Conservation (phyloP, 169 alveolate species). For the Perkinsus chesapeaki region DNA sequence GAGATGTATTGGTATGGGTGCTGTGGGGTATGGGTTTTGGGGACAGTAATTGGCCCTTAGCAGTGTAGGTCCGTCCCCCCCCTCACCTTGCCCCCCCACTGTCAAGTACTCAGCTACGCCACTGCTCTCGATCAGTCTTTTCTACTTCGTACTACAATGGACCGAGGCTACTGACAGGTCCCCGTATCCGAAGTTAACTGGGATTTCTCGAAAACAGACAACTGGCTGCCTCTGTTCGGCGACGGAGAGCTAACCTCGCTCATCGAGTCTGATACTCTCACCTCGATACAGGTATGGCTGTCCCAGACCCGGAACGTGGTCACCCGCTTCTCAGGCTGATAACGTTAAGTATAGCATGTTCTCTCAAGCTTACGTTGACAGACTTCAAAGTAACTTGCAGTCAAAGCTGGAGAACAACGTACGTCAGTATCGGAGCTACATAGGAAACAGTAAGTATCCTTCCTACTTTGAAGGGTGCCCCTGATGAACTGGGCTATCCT, state of each 20-base stretch:
- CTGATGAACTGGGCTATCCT: too few relatives aligned
- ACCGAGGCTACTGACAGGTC: not conserved
- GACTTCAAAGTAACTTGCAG: not conserved
- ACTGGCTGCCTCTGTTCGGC: not conserved
- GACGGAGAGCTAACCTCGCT: not conserved
- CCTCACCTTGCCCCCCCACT: too few relatives aligned
- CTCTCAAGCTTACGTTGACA: not conserved
- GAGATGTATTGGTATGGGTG: too few relatives aligned
- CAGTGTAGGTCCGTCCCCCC: too few relatives aligned
- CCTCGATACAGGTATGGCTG: not conserved
- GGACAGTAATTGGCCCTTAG: too few relatives aligned
- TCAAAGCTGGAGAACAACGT: not conserved
- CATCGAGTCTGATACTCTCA: not conserved
- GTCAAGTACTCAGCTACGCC: too few relatives aligned
- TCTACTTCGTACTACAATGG: too few relatives aligned
- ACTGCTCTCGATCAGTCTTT: too few relatives aligned
- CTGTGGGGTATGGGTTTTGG: too few relatives aligned
- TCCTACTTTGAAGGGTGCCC: not conserved
- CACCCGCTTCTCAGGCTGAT: not conserved
- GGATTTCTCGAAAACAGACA: not conserved
- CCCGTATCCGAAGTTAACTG: not conserved
- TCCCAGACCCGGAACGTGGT: not conserved
- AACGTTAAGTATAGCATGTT: not conserved
- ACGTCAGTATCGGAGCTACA: not conserved
- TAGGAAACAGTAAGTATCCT: not conserved